These are phyloP conservation scores for Saturnispora diversa DNA, from an alignment of 805 yeast species.

Conservation along the genomic window DNA sequence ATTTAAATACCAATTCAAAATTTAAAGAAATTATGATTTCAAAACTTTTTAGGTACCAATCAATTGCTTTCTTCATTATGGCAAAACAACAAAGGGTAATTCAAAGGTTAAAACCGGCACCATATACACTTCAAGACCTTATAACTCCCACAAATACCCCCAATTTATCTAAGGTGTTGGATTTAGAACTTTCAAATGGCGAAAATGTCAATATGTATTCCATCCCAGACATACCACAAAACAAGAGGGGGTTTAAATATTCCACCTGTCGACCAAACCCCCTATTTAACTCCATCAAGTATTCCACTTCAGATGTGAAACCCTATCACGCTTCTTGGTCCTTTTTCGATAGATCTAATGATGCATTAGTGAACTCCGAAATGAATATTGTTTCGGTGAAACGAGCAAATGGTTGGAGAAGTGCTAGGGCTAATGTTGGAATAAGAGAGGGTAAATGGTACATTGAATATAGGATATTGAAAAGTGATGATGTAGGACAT, in stretches of 20 bases:
- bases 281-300: conserved; percentile 45
- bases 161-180: conserved; percentile 14
- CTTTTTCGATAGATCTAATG: conserved; percentile 63
- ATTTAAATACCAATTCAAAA: neutral
- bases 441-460: conserved; percentile 74
- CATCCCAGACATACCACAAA: conserved; percentile 74
- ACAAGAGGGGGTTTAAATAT: conserved; percentile 75
- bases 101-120: conserved; percentile 31
- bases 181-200: conserved; percentile 1
- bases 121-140: conserved; percentile 27
- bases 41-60: neutral
- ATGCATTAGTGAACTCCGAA: conserved; percentile 37
- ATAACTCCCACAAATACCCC: conserved; percentile 19
- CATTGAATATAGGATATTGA: conserved; percentile 59
- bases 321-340: conserved; percentile 54
- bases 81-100: conserved; percentile 13
- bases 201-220: conserved; percentile 27
- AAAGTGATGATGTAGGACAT: conserved; percentile 28
- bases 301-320: conserved; percentile 64
- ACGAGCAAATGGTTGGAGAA: conserved; percentile 61
- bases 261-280: conserved; percentile 70
- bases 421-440: conserved; percentile 64
- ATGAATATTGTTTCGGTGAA: conserved; percentile 44
- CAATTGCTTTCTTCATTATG: neutral
- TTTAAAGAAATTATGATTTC: neutral